phyloP scores from a whole-genome alignment of 2,329 filamentous ascomycete species.

The Raffaelea albimanens region DNA sequence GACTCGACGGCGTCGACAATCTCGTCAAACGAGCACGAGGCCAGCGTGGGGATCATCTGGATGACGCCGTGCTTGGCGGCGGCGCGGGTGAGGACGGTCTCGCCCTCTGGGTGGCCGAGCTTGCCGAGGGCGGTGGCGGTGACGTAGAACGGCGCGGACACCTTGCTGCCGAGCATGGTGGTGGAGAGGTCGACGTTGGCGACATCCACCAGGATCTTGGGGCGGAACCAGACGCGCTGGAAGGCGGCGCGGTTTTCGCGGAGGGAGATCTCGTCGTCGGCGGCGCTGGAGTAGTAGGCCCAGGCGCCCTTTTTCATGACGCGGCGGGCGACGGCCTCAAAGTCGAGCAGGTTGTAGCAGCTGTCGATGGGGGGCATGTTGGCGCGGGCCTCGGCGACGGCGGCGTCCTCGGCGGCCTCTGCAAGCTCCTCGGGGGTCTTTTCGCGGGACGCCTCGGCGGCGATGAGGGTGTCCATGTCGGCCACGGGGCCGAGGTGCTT shows the following conservation, averaged over 20 bases:
- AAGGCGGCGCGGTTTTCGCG: slow-evolving; percentile 93
- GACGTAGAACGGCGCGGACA: slow-evolving; percentile 85
- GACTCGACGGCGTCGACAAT: slow-evolving; percentile 70
- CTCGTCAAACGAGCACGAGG: slow-evolving; percentile 95
- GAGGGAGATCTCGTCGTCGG: slow-evolving; percentile 86
- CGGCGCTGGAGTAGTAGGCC: slow-evolving; percentile 95
- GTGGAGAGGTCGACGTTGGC: slow-evolving; percentile 78
- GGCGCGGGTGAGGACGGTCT: slow-evolving; percentile 80
- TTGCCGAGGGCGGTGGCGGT: slow-evolving; percentile 94
- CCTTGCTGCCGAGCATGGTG: slow-evolving; percentile 85
- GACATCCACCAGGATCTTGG: slow-evolving; percentile 80
- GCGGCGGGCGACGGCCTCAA: slow-evolving; percentile 80
- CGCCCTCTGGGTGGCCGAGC: slow-evolving; percentile 86
- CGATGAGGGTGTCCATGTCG: slow-evolving; percentile 66
- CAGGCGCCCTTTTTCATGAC: slow-evolving; percentile 96
- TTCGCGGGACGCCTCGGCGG: slow-evolving; percentile 39
- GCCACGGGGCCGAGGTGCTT: slow-evolving; percentile 88
- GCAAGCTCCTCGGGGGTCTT: slow-evolving; percentile 43
- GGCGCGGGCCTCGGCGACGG: slow-evolving; percentile 60
- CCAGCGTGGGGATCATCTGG: slow-evolving; percentile 97
- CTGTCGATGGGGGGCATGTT: slow-evolving; percentile 73
- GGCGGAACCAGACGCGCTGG: slow-evolving; percentile 96
- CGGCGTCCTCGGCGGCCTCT: slow-evolving; percentile 50
- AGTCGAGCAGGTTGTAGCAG: slow-evolving; percentile 92
- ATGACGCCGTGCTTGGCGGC: slow-evolving; percentile 80